phyloP scores from a whole-genome alignment of 441 rosid genomes.

The Biscutella auriculata region DNA sequence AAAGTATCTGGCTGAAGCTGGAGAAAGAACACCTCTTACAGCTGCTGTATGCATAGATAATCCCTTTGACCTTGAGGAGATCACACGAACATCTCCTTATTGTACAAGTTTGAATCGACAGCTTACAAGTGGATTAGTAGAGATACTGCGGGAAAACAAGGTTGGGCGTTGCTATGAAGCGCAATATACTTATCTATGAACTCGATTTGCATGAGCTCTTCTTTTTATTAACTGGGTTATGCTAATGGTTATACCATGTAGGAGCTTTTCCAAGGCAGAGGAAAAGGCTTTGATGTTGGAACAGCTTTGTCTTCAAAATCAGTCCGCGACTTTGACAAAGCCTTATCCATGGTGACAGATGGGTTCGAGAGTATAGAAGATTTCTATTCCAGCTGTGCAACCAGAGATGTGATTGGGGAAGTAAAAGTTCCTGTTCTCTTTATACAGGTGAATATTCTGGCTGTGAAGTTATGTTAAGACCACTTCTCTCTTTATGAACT shows the following conservation, averaged over 20 bases:
- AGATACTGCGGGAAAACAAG: slow-evolving; percentile 78
- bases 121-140: slow-evolving; percentile 64
- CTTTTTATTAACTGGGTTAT: slow-evolving; percentile 17
- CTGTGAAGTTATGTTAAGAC: not conserved
- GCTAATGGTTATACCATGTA: slow-evolving; percentile 24
- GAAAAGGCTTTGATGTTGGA: slow-evolving; percentile 76
- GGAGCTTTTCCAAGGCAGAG: slow-evolving; percentile 86
- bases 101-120: slow-evolving; percentile 37
- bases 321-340: slow-evolving; percentile 81
- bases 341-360: slow-evolving; percentile 79
- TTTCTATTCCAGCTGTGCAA: slow-evolving; percentile 71
- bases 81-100: slow-evolving; percentile 54
- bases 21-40: slow-evolving; percentile 74
- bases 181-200: slow-evolving; percentile 4
- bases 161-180: slow-evolving; percentile 29
- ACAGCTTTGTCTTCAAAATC: slow-evolving; percentile 73
- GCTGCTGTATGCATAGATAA: slow-evolving; percentile 88
- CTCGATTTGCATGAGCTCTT: slow-evolving; percentile 9
- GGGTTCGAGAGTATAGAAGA: slow-evolving; percentile 77
- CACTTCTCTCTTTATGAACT: not conserved
- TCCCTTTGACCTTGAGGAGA: slow-evolving; percentile 93
- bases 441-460: slow-evolving; percentile 53
- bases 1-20: slow-evolving; percentile 82
- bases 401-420: slow-evolving; percentile 53
- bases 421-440: slow-evolving; percentile 89